Evolutionary conservation across 2,329 filamentous ascomycete species (phyloP).

Genomic region (Metarhizium rileyi): DNA sequence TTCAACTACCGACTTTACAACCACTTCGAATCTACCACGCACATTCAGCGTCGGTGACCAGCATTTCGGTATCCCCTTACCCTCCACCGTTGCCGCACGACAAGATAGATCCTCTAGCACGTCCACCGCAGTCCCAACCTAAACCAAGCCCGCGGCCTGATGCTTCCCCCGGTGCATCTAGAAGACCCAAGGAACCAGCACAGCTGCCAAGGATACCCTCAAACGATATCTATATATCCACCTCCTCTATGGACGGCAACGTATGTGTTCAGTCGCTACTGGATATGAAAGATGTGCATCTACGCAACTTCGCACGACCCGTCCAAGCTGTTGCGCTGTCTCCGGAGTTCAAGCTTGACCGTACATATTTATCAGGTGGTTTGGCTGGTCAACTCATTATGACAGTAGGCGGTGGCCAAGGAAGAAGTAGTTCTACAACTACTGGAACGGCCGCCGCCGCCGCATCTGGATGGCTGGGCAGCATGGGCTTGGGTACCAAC

Average conservation of each 20-base stretch:
- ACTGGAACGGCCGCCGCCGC: conserved; percentile 72
- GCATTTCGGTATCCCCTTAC: conserved; percentile 81
- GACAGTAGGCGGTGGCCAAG: conserved; percentile 69
- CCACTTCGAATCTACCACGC: conserved; percentile 80
- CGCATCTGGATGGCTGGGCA: conserved; percentile 84
- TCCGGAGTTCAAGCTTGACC: conserved; percentile 84
- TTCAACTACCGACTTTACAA: conserved; percentile 75
- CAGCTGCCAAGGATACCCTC: conserved; percentile 65
- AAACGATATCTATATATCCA: conserved; percentile 88
- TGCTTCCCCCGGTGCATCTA: conserved; percentile 38
- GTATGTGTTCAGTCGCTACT: conserved; percentile 84
- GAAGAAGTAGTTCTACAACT: conserved; percentile 80
- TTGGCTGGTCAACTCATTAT: conserved; percentile 79
- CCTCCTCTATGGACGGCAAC: conserved; percentile 90
- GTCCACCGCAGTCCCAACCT: conserved; percentile 25
- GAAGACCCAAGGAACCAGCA: conserved; percentile 39
- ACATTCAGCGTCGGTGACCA: conserved; percentile 84
- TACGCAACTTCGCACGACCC: conserved; percentile 88
- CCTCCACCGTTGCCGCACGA: conserved; percentile 45
- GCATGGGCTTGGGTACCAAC: conserved; percentile 69
- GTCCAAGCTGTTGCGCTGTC: conserved; percentile 90
- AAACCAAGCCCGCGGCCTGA: conserved; percentile 23
- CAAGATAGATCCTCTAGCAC: conserved; percentile 30
- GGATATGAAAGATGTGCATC: conserved; percentile 79
- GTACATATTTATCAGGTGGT: conserved; percentile 83